Conservation (phyloP, 75 land plant species). For the Pinus tabuliformis region DNA sequence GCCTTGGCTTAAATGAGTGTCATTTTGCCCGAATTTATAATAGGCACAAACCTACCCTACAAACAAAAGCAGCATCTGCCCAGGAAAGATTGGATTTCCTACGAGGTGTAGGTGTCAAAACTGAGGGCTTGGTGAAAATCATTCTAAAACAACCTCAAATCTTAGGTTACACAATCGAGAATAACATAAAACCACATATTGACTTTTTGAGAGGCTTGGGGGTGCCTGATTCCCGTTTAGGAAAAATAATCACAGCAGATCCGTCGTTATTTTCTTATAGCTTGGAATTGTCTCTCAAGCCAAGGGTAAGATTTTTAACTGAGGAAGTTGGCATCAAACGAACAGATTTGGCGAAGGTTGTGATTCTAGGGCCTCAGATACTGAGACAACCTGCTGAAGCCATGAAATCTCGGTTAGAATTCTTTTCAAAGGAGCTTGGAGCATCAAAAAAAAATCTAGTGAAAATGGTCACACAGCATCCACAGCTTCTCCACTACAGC, state of each 20-base stretch:
- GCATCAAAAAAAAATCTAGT: conserved; percentile 65
- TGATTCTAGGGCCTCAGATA: conserved; percentile 79
- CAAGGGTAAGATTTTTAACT: conserved; percentile 67
- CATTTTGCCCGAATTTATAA: conserved; percentile 66
- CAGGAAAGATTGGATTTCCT: conserved; percentile 68
- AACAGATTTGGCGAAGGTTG: conserved; percentile 60
- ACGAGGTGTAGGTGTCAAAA: conserved; percentile 61
- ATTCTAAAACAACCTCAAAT: conserved; percentile 83
- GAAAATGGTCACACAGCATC: conserved; percentile 88
- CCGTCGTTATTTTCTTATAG: conserved; percentile 79
- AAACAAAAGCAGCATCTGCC: conserved; percentile 52
- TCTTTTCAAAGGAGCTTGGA: conserved; percentile 65
- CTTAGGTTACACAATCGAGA: conserved; percentile 82
- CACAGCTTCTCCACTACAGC: conserved; percentile 89
- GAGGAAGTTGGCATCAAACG: conserved; percentile 75
- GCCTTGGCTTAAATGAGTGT: conserved; percentile 60
- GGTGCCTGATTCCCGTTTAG: conserved; percentile 64
- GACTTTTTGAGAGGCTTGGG: conserved; percentile 65
- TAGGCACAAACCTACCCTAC: conserved; percentile 76
- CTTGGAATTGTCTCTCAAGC: conserved; percentile 70
- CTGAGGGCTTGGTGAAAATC: conserved; percentile 56
- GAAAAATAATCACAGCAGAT: conserved; percentile 66
- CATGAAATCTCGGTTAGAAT: conserved; percentile 53
- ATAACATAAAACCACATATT: conserved; percentile 67
- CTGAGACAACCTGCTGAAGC: conserved; percentile 70